Percentiles rank a stretch among this genome's conserved stretches.
Evolutionary conservation across 345 rosid genomes (phyloP).

Genomic region (Combretum micranthum): DNA sequence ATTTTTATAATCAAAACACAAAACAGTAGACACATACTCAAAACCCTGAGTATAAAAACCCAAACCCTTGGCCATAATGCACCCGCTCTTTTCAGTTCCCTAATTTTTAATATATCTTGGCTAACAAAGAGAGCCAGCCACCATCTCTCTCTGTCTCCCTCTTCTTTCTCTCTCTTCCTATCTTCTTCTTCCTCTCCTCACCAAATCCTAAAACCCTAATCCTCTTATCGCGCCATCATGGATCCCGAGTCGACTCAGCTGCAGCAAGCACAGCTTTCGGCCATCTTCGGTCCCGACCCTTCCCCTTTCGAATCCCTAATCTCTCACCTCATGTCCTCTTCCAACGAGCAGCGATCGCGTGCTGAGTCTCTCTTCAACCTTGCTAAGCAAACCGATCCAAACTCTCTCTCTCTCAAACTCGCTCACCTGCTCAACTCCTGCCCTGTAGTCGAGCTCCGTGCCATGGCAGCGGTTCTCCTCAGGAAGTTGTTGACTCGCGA

Average conservation of each 20-base stretch:
- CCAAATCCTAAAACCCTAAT: slow-evolving; percentile 3
- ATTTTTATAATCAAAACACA: no score
- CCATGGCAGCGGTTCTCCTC: slow-evolving; percentile 94
- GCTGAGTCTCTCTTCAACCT: slow-evolving; percentile 88
- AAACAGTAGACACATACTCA: not conserved
- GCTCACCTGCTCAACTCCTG: slow-evolving; percentile 76
- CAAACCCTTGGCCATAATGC: slow-evolving; percentile 8
- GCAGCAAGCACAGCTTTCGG: slow-evolving; percentile 82
- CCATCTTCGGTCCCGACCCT: slow-evolving; percentile 70
- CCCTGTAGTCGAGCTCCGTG: slow-evolving; percentile 70
- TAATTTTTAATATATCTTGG: slow-evolving; percentile 2
- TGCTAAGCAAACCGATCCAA: slow-evolving; percentile 82
- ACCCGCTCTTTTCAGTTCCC: slow-evolving; percentile 16
- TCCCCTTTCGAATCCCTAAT: slow-evolving; percentile 81
- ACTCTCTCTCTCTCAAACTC: slow-evolving; percentile 75
- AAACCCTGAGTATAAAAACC: slow-evolving; percentile 10
- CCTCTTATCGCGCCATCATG: slow-evolving; percentile 33
- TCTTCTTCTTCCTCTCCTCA: slow-evolving; percentile 3
- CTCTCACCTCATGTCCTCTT: slow-evolving; percentile 84
- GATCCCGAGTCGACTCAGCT: slow-evolving; percentile 64
- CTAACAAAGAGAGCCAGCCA: slow-evolving; percentile 4
- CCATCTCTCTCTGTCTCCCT: not conserved
- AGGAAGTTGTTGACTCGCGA: slow-evolving; percentile 90
- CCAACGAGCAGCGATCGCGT: slow-evolving; percentile 87
- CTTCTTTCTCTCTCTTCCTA: not conserved